These are phyloP conservation scores for Yamagishiella unicocca DNA, from an alignment of 139 green algal genomes.

Conservation along the genomic window DNA sequence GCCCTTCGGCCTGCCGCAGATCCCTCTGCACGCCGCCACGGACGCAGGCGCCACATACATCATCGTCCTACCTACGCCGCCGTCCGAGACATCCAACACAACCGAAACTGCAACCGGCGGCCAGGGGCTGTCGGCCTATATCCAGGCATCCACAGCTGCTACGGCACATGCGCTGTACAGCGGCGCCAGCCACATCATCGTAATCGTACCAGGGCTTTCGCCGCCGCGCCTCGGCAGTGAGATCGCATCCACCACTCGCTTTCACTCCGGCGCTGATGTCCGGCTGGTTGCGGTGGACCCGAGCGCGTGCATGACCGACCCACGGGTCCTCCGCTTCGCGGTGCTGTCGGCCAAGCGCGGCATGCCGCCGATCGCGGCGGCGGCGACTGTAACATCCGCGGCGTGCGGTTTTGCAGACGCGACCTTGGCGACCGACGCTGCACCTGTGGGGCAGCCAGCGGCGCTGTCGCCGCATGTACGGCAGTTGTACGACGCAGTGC, in stretches of 20 bases:
- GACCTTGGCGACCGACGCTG: too few species aligned
- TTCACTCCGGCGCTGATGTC: background rate
- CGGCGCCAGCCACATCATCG: slow-evolving; percentile 44
- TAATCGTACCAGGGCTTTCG: slow-evolving; percentile 34
- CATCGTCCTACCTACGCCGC: background rate
- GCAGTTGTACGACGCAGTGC: background rate
- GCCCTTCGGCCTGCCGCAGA: background rate
- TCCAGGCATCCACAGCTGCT: too few species aligned
- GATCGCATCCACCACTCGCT: background rate
- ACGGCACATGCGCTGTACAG: background rate
- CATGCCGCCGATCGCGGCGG: background rate
- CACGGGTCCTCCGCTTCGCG: slow-evolving; percentile 1
- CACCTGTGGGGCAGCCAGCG: too few species aligned
- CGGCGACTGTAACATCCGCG: background rate
- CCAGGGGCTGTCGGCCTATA: too few species aligned
- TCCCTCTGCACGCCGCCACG: background rate
- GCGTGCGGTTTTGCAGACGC: too few species aligned
- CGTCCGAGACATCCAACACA: too few species aligned
- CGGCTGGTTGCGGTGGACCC: background rate
- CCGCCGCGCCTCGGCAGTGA: background rate
- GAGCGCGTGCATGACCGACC: background rate
- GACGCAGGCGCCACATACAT: background rate
- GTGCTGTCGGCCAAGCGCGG: slow-evolving; percentile 24
- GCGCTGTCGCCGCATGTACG: background rate
- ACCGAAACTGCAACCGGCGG: too few species aligned